These are phyloP conservation scores for Blastocystis sp. DNA, from an alignment of 352 stramenopile genomes.

Conservation along the genomic window DNA sequence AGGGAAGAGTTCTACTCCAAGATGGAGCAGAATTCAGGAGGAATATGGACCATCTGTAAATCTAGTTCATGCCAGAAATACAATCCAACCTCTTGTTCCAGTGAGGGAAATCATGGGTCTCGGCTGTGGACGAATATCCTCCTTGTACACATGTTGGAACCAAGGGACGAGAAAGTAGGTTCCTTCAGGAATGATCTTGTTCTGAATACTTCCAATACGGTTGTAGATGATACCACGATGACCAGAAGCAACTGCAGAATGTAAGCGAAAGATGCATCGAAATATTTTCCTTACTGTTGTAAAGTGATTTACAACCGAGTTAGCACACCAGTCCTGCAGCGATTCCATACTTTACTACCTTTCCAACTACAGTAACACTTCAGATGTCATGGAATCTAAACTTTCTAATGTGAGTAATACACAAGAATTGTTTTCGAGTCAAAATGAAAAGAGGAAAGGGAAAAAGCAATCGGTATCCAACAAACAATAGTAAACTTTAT, in stretches of 20 bases:
- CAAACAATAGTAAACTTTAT: neutral
- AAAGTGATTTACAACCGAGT: conserved; percentile 74
- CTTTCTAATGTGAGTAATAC: no score
- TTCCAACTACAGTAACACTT: conserved; percentile 1
- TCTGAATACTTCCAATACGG: conserved; percentile 74
- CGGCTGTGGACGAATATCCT: conserved; percentile 82
- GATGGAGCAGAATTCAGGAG: conserved; percentile 91
- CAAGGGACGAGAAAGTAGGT: conserved; percentile 92
- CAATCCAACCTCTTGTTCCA: conserved; percentile 68
- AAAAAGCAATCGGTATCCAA: neutral
- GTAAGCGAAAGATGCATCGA: neutral
- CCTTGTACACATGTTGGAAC: conserved; percentile 90
- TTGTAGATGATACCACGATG: conserved; percentile 80
- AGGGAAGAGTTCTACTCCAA: conserved; percentile 81
- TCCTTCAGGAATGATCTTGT: conserved; percentile 78
- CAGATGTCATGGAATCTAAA: no score
- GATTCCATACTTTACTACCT: conserved; percentile 71
- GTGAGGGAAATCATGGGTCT: conserved; percentile 83
- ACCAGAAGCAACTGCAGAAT: conserved; percentile 69
- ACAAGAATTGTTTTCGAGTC: no score
- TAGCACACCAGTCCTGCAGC: conserved; percentile 71
- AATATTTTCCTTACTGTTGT: conserved; percentile 69
- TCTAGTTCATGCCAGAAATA: conserved; percentile 72
- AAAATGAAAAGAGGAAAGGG: neutral
- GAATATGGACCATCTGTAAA: conserved; percentile 98